Base-by-base conservation (phyloP, 441 rosid species). In the Corymbia calophylla region DNA sequence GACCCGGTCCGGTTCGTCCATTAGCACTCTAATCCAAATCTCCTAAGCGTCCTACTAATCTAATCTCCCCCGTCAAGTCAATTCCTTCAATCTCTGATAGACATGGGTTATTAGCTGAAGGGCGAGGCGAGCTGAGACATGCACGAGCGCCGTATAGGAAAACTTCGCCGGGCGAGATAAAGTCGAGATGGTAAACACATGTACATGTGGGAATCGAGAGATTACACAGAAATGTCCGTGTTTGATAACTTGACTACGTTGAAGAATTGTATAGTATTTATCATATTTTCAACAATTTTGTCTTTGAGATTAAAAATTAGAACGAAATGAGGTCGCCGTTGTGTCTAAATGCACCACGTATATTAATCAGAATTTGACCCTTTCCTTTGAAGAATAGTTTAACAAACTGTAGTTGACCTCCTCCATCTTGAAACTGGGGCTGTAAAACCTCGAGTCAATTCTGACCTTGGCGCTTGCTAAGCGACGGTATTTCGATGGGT, bases 51-150 rank as follows among this genome's bases (percentile, higher is more conserved):
- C 6, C 23, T 17, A 8, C 44, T 17, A 16, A 31, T 4, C 23
- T 68, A 44, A 16, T 16, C 51, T 3, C 2, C 44, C 44, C 44
- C 44, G 12, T 25, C 25, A 12, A 5, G 48, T 39, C 3, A 23
- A 23, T 39, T 39, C 49, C n/a, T 39, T 73, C 13, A 3, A 73
- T 44, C 51, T 77, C 8, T 39, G 53, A 23, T 12, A 23, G 48
- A 44, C 44, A 9, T 14, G 9, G n/a, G 6, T 44, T 51, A 44
- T 25, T 21, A 11, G 6, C 44, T 14, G 17, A 23, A 39, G n/a
- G 51, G 17, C 10, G 21, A n/a, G 73, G 6, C 6, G 1, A 68
- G 13, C n/a, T 0, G 39, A n/a, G 35, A n/a, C 5, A 3, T 0
- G 10, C 31, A 64, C 35, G 0, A 6, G 17, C 5, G 3, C 11